Evolutionary conservation across 2,329 filamentous ascomycete genomes (phyloP).

Genomic region (Xenoacremonium recifei): DNA sequence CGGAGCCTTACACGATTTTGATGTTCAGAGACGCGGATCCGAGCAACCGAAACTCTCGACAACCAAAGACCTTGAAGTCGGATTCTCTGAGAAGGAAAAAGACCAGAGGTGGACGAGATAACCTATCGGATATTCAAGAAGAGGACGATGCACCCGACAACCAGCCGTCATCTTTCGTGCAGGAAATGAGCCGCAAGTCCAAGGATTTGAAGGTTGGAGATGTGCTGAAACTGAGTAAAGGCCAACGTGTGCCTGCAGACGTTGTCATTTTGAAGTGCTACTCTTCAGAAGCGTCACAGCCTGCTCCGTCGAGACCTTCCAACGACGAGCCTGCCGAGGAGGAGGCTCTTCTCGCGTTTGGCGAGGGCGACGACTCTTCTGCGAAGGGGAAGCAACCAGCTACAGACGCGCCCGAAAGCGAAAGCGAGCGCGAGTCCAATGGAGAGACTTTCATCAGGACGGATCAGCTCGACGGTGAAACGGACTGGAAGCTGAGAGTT

Average conservation of each 20-base stretch:
- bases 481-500: constrained; percentile 94
- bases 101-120: constrained; percentile 28
- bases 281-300: constrained; percentile 49
- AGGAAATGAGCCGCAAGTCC: constrained; percentile 76
- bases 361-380: constrained; percentile 32
- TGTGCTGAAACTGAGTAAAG: constrained; percentile 88
- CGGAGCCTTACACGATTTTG: constrained; percentile 80
- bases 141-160: constrained; percentile 50
- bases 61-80: constrained; percentile 44
- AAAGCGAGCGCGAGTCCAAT: constrained; percentile 42
- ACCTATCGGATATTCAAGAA: constrained; percentile 65
- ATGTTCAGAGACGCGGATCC: constrained; percentile 61
- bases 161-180: constrained; percentile 49
- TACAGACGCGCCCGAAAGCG: constrained; percentile 20
- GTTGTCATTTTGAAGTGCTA: constrained; percentile 88
- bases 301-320: constrained; percentile 28
- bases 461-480: constrained; percentile 95
- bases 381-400: constrained; percentile 36
- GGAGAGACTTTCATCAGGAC: constrained; percentile 97
- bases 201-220: constrained; percentile 91
- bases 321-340: constrained; percentile 34
- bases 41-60: constrained; percentile 37
- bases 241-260: constrained; percentile 91
- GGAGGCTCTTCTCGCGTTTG: constrained; percentile 42
- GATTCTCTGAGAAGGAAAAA: constrained; percentile 31